These are phyloP conservation scores for Agapanthus africanus DNA, from an alignment of 106 monocot species.

Conservation along the genomic window DNA sequence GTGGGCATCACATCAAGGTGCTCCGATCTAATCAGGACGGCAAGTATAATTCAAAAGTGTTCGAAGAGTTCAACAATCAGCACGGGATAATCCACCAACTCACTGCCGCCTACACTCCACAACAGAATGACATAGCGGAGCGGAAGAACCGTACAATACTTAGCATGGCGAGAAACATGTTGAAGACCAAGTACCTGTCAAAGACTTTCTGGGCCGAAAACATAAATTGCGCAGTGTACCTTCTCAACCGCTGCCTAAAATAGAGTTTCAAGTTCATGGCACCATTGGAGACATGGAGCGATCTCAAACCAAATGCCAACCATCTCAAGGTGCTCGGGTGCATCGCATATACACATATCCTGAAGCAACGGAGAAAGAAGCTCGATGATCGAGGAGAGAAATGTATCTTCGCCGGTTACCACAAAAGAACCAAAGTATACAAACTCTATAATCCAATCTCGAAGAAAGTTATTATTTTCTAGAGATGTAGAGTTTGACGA, in stretches of 20 bases:
- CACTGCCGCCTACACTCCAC: constrained; percentile 3
- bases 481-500: constrained; percentile 5
- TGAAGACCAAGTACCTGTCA: not conserved
- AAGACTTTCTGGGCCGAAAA: not conserved
- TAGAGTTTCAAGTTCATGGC: not conserved
- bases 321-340: constrained; percentile 6
- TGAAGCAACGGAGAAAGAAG: not conserved
- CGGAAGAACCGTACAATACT: constrained; percentile 2
- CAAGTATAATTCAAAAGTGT: constrained; percentile 6
- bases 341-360: constrained; percentile 13
- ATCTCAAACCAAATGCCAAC: not conserved
- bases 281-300: constrained; percentile 5
- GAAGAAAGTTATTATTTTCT: not conserved
- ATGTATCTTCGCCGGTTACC: constrained; percentile 1
- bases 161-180: constrained; percentile 4
- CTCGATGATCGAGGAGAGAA: constrained; percentile 4
- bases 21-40: constrained; percentile 3
- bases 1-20: not conserved
- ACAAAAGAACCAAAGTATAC: not conserved
- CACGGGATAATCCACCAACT: not conserved
- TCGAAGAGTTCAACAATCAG: not conserved
- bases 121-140: not conserved
- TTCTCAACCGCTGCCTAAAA: not conserved
- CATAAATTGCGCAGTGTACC: not conserved
- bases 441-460: constrained; percentile 4